Evolutionary conservation across 2,329 filamentous ascomycete species (phyloP), one percentile per base, ranked within the genome.

Genomic region (Pseudogymnoascus sp.): DNA sequence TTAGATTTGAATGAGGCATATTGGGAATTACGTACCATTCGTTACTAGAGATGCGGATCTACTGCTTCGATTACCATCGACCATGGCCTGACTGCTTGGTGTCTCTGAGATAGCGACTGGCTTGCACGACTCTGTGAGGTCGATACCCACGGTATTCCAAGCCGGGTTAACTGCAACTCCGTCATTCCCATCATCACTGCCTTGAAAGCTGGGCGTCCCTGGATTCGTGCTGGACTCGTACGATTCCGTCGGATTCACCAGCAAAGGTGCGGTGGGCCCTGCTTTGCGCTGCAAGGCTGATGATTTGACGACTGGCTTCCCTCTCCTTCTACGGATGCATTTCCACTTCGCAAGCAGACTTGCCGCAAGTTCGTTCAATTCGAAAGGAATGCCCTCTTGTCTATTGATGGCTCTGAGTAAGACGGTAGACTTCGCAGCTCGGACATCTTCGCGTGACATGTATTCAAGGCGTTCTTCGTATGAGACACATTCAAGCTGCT

Each of bases 301-400:
- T 38, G 35, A 38, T 38, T 38, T 38, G 15, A 38, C 35, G 15
- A 19, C 35, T 38, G 35, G 15, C 8, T 38, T 39, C 18, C 8
- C 61, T 58, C 34, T 48, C 10, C 7, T 28, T 15, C 7, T 28
- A 39, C 4, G 33, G 39, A 39, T 65, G 38, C 38, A 41, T 41
- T 5, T 12, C 38, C 19, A 41, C 38, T 6, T 41, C 19, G 5
- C 38, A 23, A 41, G 38, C 9, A 41, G 38, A 41, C 38, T 41
- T 41, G 10, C 38, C 4, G 19, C 19, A 41, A 9, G 38, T 41
- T 10, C 38, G 3, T 41, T 41, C 10, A 41, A 41, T 13, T 13
- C 10, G 10, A 13, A 41, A 9, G 38, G 38, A 23, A 41, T 23
- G 38, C 18, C 38, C 38, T 41, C 10, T 41, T 41, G 38, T 21